phyloP scores from a whole-genome alignment of 2,329 filamentous ascomycete species.

The Trichophyton simii region DNA sequence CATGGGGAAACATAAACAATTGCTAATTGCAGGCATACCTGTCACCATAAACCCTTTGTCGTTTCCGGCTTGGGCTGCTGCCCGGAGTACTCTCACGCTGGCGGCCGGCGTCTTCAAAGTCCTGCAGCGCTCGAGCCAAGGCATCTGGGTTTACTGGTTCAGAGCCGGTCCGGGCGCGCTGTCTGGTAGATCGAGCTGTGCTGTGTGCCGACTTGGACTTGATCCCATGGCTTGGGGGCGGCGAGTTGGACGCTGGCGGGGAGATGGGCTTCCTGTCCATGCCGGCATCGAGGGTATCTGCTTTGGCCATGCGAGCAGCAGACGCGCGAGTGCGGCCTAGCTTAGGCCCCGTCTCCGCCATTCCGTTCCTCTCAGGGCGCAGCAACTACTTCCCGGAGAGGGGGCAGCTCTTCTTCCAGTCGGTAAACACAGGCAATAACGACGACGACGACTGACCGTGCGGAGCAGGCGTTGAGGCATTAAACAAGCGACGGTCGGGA shows the following conservation, averaged over 20 bases:
- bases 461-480: background rate
- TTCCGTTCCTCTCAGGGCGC: background rate
- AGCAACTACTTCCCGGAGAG: background rate
- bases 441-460: background rate
- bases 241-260: conserved; percentile 48
- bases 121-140: conserved; percentile 48
- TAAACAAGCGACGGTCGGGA: background rate
- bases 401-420: background rate
- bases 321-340: background rate
- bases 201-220: conserved; percentile 18
- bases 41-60: conserved; percentile 53
- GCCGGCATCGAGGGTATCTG: background rate
- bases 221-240: conserved; percentile 43
- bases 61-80: conserved; percentile 55
- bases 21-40: conserved; percentile 34
- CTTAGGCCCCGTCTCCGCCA: background rate
- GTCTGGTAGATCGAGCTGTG: conserved; percentile 15
- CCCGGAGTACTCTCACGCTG: conserved; percentile 50
- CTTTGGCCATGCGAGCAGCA: background rate
- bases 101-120: conserved; percentile 48
- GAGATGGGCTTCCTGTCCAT: conserved; percentile 25
- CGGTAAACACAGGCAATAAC: background rate
- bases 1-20: background rate
- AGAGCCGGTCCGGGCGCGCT: conserved; percentile 24
- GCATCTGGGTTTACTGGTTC: conserved; percentile 48